phyloP scores from a whole-genome alignment of 2,329 filamentous ascomycete species.

The Monilinia laxa region DNA sequence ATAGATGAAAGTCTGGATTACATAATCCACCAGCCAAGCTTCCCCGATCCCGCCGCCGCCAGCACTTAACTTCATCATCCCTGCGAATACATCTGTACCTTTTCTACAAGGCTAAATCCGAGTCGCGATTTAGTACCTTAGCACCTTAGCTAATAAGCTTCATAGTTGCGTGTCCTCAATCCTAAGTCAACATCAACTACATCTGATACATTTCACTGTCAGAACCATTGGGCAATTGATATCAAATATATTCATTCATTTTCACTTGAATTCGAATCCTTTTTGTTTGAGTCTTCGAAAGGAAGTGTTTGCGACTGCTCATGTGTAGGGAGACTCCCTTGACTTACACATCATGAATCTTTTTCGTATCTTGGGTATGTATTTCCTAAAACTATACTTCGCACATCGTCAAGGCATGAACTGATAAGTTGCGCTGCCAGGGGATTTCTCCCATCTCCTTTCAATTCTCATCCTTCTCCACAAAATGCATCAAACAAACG shows the following conservation, averaged over 20 bases:
- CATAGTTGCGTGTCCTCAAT: constrained; percentile 38
- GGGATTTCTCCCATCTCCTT: constrained; percentile 90
- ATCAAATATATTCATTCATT: not conserved
- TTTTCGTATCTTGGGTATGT: constrained; percentile 64
- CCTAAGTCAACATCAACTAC: constrained; percentile 1
- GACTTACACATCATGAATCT: constrained; percentile 59
- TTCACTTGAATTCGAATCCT: not conserved
- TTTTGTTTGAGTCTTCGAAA: constrained; percentile 12
- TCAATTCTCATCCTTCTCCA: constrained; percentile 94
- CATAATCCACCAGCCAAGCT: constrained; percentile 1
- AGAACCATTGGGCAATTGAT: constrained; percentile 7
- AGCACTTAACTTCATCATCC: constrained; percentile 11
- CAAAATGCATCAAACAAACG: constrained; percentile 93
- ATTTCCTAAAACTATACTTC: not conserved
- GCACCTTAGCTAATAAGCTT: constrained; percentile 19
- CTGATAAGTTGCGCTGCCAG: constrained; percentile 47
- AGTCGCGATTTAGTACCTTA: constrained; percentile 5
- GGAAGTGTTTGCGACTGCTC: constrained; percentile 10
- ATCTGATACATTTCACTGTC: not conserved
- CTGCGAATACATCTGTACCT: constrained; percentile 17
- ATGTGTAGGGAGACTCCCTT: constrained; percentile 20
- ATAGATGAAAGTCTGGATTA: not conserved
- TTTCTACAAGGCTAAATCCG: constrained; percentile 12
- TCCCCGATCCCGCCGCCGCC: constrained; percentile 11
- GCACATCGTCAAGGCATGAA: not conserved